phyloP scores from a whole-genome alignment of 1,139 yeast species.

The Suhomyces choctaworum region DNA sequence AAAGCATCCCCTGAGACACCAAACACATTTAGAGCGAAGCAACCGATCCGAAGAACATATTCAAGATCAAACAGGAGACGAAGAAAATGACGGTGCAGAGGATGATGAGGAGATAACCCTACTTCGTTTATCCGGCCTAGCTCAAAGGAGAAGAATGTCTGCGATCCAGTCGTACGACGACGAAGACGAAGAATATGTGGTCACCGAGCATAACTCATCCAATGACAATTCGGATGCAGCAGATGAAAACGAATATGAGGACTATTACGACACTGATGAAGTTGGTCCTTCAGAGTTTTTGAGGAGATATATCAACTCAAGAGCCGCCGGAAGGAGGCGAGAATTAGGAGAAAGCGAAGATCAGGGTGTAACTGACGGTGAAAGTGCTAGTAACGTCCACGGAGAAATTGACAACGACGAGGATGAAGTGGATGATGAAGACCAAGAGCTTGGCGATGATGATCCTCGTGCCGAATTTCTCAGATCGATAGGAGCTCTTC shows the following conservation, averaged over 20 bases:
- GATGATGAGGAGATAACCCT: conserved; percentile 14
- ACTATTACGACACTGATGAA: conserved; percentile 23
- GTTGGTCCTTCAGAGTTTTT: conserved; percentile 27
- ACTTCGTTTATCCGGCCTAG: conserved; percentile 16
- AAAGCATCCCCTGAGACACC: too few relatives aligned
- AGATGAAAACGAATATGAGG: conserved; percentile 19
- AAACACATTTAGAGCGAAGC: too few relatives aligned
- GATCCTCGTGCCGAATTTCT: conserved; percentile 31
- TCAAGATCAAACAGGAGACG: neutral
- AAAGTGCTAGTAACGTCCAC: conserved; percentile 20
- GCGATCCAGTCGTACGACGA: conserved; percentile 9
- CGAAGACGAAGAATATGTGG: conserved; percentile 21
- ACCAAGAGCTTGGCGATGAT: conserved; percentile 20
- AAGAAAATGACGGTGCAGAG: neutral
- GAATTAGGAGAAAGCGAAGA: conserved; percentile 18
- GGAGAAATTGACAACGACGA: conserved; percentile 22
- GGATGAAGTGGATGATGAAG: conserved; percentile 19
- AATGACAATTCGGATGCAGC: conserved; percentile 16
- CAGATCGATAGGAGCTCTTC: conserved; percentile 28
- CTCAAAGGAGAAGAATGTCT: conserved; percentile 13
- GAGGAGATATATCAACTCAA: conserved; percentile 22
- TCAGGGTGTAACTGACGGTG: conserved; percentile 21
- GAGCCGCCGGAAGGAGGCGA: conserved; percentile 3
- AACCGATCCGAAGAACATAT: too few relatives aligned
- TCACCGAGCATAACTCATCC: conserved; percentile 10